These are phyloP conservation scores for Edaphochlamys debaryana DNA, from an alignment of 139 green algal species.

Conservation along the genomic window DNA sequence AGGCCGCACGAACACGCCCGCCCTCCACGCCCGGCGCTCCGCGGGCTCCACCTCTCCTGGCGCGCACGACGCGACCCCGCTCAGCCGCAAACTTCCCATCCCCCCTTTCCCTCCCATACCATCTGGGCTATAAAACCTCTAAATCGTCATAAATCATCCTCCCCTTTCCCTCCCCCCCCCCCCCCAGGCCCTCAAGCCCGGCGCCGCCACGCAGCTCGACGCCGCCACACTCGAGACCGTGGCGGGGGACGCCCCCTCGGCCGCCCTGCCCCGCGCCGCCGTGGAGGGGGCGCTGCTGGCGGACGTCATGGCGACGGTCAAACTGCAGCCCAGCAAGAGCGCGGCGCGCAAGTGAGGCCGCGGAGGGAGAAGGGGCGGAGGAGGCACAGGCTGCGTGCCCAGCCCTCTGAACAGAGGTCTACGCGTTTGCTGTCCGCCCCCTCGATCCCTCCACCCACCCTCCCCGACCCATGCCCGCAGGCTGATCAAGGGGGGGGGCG, in stretches of 20 bases:
- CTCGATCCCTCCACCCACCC: neutral
- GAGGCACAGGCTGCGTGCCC: too few relatives aligned
- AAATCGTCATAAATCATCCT: too few relatives aligned
- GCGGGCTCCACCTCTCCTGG: too few relatives aligned
- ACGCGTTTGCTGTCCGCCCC: too few relatives aligned
- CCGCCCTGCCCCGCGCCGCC: conserved; percentile 51
- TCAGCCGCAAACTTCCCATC: too few relatives aligned
- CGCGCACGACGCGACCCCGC: too few relatives aligned
- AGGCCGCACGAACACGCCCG: too few relatives aligned
- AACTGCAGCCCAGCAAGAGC: conserved; percentile 89
- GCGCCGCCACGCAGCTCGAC: conserved; percentile 84
- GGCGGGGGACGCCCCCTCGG: conserved; percentile 77
- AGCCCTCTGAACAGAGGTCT: too few relatives aligned
- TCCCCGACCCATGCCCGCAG: conserved; percentile 46
- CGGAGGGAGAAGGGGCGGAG: neutral
- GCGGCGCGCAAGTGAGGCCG: conserved; percentile 75
- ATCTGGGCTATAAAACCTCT: too few relatives aligned
- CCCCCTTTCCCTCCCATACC: too few relatives aligned
- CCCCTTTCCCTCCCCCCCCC: too few relatives aligned
- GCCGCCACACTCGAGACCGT: conserved; percentile 81
- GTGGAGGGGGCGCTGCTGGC: conserved; percentile 75
- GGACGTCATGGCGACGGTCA: conserved; percentile 85
- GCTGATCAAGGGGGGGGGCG: conserved; percentile 85
- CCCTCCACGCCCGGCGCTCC: too few relatives aligned
- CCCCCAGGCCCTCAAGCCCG: conserved; percentile 80